Conservation (phyloP, 441 rosid species). For the Hura crepitans region DNA sequence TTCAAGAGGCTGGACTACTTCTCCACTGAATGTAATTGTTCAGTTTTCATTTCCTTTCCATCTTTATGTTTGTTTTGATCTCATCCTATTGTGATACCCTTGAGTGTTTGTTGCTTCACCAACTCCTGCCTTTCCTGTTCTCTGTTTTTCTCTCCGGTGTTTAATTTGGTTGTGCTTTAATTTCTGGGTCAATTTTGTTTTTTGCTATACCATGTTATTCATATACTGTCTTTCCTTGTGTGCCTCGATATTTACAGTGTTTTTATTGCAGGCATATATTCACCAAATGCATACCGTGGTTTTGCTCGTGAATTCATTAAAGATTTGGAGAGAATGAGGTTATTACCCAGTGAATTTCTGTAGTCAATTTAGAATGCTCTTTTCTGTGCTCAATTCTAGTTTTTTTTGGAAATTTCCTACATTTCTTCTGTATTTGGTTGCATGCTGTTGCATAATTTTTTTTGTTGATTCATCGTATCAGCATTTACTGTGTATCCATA, state of each 20-base stretch:
- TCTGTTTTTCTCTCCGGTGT: neutral
- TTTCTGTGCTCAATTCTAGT: neutral
- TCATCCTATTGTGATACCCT: neutral
- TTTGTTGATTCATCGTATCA: too few relatives aligned
- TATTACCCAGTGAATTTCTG: slow-evolving; percentile 5
- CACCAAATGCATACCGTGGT: slow-evolving; percentile 75
- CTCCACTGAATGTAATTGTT: slow-evolving; percentile 75
- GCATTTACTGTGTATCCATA: neutral
- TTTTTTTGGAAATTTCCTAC: neutral
- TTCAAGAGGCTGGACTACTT: slow-evolving; percentile 95
- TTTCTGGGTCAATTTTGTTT: neutral
- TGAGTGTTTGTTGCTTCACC: neutral
- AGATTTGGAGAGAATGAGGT: slow-evolving; percentile 86
- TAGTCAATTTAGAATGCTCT: neutral
- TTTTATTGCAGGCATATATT: slow-evolving; percentile 56
- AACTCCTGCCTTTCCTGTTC: neutral
- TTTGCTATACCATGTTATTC: neutral
- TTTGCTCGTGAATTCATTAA: slow-evolving; percentile 79
- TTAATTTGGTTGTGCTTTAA: neutral
- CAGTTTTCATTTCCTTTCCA: neutral
- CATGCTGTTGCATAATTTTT: neutral
- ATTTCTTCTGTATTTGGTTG: neutral
- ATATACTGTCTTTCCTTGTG: neutral
- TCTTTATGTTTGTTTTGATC: neutral
- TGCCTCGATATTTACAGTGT: slow-evolving; percentile 3